phyloP scores from a whole-genome alignment of 2,329 filamentous ascomycete species.

The Pyrenophora tritici-repentis region DNA sequence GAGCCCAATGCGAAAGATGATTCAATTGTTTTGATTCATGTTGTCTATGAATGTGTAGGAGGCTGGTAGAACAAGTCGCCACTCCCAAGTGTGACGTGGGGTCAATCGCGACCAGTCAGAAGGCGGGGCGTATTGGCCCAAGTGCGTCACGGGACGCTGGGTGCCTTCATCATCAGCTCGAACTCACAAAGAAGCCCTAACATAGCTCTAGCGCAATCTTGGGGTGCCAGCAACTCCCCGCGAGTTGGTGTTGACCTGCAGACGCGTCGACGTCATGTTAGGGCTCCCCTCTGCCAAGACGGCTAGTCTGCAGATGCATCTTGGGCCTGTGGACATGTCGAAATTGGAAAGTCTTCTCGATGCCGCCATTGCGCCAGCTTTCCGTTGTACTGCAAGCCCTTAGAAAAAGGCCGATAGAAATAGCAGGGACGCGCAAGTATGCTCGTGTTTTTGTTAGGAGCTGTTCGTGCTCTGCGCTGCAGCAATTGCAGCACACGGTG shows the following conservation, averaged over 20 bases:
- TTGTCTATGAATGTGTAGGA: conserved; percentile 16
- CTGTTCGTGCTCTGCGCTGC: conserved; percentile 45
- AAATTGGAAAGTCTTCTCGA: conserved; percentile 31
- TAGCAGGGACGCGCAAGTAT: conserved; percentile 8
- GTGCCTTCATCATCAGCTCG: neutral
- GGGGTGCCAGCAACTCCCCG: neutral
- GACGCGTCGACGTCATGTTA: conserved; percentile 21
- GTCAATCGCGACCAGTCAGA: conserved; percentile 30
- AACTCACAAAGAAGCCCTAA: neutral
- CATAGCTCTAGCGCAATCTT: neutral
- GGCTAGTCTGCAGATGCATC: conserved; percentile 31
- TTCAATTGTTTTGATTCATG: neutral
- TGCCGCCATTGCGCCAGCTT: conserved; percentile 39
- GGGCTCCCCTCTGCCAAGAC: conserved; percentile 24
- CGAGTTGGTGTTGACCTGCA: neutral
- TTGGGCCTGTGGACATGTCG: conserved; percentile 16
- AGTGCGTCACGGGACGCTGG: conserved; percentile 6
- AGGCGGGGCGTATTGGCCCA: conserved; percentile 3
- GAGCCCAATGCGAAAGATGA: neutral
- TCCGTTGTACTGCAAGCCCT: conserved; percentile 18
- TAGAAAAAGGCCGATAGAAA: conserved; percentile 13
- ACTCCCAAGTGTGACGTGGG: conserved; percentile 37
- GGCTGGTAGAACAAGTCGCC: conserved; percentile 30
- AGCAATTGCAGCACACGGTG: no score
- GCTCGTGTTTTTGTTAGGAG: conserved; percentile 20